phyloP scores from a whole-genome alignment of 306 rosid genomes.

The Gillenia trifoliata region DNA sequence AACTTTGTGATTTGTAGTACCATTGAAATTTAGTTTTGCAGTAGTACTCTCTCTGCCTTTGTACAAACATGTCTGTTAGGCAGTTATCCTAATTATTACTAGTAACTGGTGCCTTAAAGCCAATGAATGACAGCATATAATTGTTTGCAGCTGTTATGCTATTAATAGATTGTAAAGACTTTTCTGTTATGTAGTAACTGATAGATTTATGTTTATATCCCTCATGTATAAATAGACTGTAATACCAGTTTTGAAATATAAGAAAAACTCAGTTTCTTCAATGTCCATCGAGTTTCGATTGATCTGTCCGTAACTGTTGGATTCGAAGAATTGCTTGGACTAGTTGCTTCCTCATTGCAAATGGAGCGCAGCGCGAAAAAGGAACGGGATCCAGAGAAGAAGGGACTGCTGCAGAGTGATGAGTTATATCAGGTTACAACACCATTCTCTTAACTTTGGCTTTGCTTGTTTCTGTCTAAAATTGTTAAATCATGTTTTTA shows the following conservation, averaged over 20 bases:
- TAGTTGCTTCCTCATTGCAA: background rate
- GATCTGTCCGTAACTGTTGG: background rate
- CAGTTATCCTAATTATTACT: no score
- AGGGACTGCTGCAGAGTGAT: slow-evolving; percentile 38
- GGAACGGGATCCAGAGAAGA: background rate
- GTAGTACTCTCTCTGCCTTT: background rate
- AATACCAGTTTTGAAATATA: no score
- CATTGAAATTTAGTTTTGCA: background rate
- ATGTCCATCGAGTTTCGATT: background rate
- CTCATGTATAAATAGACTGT: no score
- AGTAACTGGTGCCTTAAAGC: no score
- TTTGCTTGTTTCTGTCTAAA: background rate
- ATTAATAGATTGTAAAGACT: no score
- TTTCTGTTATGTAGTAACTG: no score
- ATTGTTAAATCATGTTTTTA: background rate
- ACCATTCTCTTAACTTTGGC: background rate
- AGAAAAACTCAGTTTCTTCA: no score
- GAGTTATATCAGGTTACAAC: slow-evolving; percentile 19
- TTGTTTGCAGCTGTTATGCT: no score
- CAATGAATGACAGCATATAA: no score
- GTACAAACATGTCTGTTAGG: background rate
- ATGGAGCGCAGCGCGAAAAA: slow-evolving; percentile 20
- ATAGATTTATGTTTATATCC: no score
- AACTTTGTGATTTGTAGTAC: background rate
- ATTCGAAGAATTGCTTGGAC: background rate